phyloP scores from a whole-genome alignment of 169 alveolate species.

The Cryptosporidium ryanae region DNA sequence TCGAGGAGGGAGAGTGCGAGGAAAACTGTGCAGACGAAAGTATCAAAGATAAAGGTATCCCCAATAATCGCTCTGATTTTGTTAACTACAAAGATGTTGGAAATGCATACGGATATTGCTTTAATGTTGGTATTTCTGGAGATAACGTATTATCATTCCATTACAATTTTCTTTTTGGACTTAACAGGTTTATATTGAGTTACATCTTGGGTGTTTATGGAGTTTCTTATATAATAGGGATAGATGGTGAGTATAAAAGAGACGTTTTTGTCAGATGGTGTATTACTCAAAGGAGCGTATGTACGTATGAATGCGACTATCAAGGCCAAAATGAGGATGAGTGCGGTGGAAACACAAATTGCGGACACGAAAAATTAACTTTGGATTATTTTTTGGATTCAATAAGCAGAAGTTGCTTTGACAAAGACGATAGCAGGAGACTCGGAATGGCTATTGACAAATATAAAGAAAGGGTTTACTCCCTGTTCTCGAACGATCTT shows the following conservation, averaged over 20 bases:
- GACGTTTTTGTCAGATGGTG: neutral
- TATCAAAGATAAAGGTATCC: too few species aligned
- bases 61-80: too few species aligned
- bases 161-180: constrained; percentile 36
- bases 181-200: constrained; percentile 23
- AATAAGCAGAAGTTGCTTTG: too few species aligned
- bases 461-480: neutral
- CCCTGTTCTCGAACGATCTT: neutral
- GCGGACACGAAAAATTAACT: neutral
- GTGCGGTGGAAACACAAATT: neutral
- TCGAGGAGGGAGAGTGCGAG: too few species aligned
- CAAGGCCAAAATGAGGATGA: too few species aligned
- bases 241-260: neutral
- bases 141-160: constrained; percentile 16
- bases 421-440: too few species aligned
- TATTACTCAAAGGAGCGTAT: neutral
- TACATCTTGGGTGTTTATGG: constrained; percentile 18
- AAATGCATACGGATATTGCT: neutral
- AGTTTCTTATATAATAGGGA: constrained; percentile 8
- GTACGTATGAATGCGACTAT: neutral
- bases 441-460: too few species aligned
- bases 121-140: neutral
- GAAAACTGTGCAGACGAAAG: too few species aligned
- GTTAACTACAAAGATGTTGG: neutral
- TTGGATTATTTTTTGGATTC: constrained; percentile 5